Conservation (phyloP, 2,329 filamentous ascomycete species). For the Arthrobotrys musiformis region DNA sequence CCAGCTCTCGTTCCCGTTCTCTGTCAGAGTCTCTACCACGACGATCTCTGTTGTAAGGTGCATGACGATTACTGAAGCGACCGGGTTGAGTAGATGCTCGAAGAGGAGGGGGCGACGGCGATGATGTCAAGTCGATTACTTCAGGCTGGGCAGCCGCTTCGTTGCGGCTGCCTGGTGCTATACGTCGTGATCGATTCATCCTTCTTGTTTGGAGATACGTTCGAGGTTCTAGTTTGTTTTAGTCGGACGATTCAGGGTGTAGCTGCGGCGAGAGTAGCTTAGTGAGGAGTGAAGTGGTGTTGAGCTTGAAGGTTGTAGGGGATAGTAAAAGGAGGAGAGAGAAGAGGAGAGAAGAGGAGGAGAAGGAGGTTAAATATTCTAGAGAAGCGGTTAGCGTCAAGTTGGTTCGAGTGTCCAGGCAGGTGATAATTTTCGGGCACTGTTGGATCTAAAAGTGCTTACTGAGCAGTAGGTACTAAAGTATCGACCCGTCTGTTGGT, state of each 20-base stretch:
- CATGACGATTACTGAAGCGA: neutral
- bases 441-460: neutral
- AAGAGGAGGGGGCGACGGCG: constrained; percentile 45
- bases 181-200: constrained; percentile 35
- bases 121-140: constrained; percentile 44
- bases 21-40: neutral
- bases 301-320: constrained; percentile 2
- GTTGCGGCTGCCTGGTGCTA: constrained; percentile 9
- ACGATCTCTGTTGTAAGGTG: constrained; percentile 39
- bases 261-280: constrained; percentile 14
- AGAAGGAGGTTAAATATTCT: neutral
- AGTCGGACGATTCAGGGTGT: neutral
- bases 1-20: neutral
- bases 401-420: neutral
- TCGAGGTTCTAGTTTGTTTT: constrained; percentile 4
- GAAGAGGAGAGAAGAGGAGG: neutral
- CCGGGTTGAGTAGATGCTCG: constrained; percentile 25
- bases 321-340: neutral
- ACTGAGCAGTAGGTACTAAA: too few species aligned
- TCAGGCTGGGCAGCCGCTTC: constrained; percentile 16
- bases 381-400: neutral
- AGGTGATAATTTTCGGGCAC: neutral
- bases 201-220: neutral
- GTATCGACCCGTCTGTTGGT: neutral
- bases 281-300: constrained; percentile 17